Conservation (phyloP, 495 filamentous ascomycete species). For the Xylaria castorea region DNA sequence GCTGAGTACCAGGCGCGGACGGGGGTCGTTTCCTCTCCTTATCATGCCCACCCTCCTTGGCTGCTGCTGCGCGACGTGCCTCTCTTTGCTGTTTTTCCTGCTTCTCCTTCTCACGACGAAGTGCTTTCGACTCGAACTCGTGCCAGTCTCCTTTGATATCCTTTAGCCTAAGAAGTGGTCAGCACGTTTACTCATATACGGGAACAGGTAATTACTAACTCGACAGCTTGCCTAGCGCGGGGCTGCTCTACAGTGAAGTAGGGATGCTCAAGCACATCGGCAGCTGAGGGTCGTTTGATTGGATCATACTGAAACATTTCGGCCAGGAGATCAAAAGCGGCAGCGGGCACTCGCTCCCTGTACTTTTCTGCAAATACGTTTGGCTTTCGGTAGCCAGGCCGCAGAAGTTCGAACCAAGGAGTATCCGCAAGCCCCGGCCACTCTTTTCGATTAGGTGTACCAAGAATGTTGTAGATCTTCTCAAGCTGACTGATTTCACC, state of each 20-base stretch:
- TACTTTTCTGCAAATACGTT: slow-evolving; percentile 87
- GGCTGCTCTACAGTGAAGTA: slow-evolving; percentile 92
- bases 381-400: slow-evolving; percentile 74
- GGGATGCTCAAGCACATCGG: slow-evolving; percentile 83
- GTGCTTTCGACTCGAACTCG: slow-evolving; percentile 96
- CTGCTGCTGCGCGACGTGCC: slow-evolving; percentile 63
- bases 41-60: slow-evolving; percentile 48
- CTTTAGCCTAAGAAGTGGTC: slow-evolving; percentile 64
- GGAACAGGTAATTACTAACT: slow-evolving; percentile 64
- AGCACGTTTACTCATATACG: slow-evolving; percentile 12
- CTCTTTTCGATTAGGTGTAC: slow-evolving; percentile 80
- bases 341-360: slow-evolving; percentile 70
- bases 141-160: slow-evolving; percentile 96
- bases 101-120: slow-evolving; percentile 87
- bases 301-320: slow-evolving; percentile 91
- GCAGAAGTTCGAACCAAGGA: slow-evolving; percentile 93
- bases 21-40: slow-evolving; percentile 58
- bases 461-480: slow-evolving; percentile 91
- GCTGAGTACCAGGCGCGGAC: slow-evolving; percentile 42
- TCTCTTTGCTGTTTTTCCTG: slow-evolving; percentile 80
- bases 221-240: slow-evolving; percentile 74
- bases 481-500: slow-evolving; percentile 95
- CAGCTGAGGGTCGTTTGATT: slow-evolving; percentile 79
- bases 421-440: slow-evolving; percentile 91
- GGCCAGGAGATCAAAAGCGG: slow-evolving; percentile 81